These are phyloP conservation scores for Sphaerobolus stellatus DNA, from an alignment of 1,284 basidiomycete genomes.

Conservation along the genomic window DNA sequence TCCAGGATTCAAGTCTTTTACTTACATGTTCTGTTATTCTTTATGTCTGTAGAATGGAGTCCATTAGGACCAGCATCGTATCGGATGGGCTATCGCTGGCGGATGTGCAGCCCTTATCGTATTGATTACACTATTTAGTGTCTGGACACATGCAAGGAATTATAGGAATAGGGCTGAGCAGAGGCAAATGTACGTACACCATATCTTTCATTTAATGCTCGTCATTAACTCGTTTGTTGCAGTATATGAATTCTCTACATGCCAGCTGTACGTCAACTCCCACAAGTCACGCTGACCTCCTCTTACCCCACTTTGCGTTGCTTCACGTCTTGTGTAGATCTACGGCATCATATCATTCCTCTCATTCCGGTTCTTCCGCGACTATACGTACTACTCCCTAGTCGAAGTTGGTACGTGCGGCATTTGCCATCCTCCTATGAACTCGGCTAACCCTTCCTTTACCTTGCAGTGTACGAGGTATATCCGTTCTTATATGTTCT, in stretches of 20 bases:
- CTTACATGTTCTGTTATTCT: slow-evolving; percentile 1
- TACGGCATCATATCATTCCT: slow-evolving; percentile 88
- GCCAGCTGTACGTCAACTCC: slow-evolving; percentile 55
- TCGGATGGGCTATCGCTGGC: slow-evolving; percentile 76
- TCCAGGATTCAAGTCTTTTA: slow-evolving; percentile 31
- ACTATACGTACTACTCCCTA: slow-evolving; percentile 80
- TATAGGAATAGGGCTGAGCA: slow-evolving; percentile 69
- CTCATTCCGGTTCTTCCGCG: slow-evolving; percentile 81
- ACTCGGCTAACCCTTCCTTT: neutral
- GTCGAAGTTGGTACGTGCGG: slow-evolving; percentile 68
- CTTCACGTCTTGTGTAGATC: slow-evolving; percentile 26
- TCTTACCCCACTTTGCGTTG: neutral
- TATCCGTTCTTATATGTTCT: neutral
- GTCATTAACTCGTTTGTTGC: slow-evolving; percentile 4
- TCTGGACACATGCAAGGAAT: slow-evolving; percentile 62
- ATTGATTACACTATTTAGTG: slow-evolving; percentile 53
- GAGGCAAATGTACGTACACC: slow-evolving; percentile 65
- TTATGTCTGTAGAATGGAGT: slow-evolving; percentile 10
- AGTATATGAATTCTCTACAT: slow-evolving; percentile 77
- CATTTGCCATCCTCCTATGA: neutral
- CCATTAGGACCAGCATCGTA: slow-evolving; percentile 45
- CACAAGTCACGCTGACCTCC: too few species aligned
- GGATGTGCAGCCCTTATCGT: slow-evolving; percentile 58
- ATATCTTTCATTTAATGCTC: neutral
- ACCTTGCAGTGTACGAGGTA: slow-evolving; percentile 37